These are phyloP conservation scores for Leishmania gerbilli DNA, from an alignment of 208 protist genomes.

Conservation along the genomic window DNA sequence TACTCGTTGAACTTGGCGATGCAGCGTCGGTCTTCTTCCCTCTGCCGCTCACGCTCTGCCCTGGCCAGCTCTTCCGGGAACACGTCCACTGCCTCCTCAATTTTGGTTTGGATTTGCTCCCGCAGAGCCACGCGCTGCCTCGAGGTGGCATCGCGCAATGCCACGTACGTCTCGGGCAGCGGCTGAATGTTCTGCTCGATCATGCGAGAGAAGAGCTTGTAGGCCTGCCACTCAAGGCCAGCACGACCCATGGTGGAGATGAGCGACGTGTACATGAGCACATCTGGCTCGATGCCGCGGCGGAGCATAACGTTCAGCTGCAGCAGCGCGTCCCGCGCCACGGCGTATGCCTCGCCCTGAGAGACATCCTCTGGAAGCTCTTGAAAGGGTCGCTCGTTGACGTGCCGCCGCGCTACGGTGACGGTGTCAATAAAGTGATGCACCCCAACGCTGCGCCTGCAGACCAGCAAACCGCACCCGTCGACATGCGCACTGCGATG, in stretches of 20 bases:
- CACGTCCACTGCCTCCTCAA: constrained; percentile 68
- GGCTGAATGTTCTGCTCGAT: constrained; percentile 83
- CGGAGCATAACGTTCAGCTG: constrained; percentile 94
- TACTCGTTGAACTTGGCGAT: constrained; percentile 87
- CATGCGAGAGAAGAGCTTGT: constrained; percentile 94
- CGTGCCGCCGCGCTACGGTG: constrained; percentile 18
- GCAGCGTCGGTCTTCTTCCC: constrained; percentile 72
- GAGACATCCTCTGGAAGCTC: constrained; percentile 54
- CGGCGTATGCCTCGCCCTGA: constrained; percentile 65
- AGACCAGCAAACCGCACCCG: constrained; percentile 2
- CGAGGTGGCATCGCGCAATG: constrained; percentile 79
- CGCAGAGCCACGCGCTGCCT: constrained; percentile 54
- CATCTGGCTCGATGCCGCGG: constrained; percentile 89
- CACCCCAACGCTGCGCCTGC: neutral
- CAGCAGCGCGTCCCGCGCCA: constrained; percentile 82
- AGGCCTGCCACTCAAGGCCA: constrained; percentile 91
- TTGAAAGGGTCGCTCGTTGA: constrained; percentile 72
- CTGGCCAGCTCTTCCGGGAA: constrained; percentile 82
- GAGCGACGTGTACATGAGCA: constrained; percentile 92
- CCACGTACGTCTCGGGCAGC: constrained; percentile 91
- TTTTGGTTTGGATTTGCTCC: constrained; percentile 85
- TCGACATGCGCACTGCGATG: neutral
- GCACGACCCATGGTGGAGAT: constrained; percentile 89
- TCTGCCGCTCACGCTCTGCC: constrained; percentile 53
- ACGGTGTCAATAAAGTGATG: neutral